Percentiles rank a stretch among this genome's conserved stretches.
phyloP scores from a whole-genome alignment of 192 early-diverging fungal species.

The Phycomyces blakesleeanus region DNA sequence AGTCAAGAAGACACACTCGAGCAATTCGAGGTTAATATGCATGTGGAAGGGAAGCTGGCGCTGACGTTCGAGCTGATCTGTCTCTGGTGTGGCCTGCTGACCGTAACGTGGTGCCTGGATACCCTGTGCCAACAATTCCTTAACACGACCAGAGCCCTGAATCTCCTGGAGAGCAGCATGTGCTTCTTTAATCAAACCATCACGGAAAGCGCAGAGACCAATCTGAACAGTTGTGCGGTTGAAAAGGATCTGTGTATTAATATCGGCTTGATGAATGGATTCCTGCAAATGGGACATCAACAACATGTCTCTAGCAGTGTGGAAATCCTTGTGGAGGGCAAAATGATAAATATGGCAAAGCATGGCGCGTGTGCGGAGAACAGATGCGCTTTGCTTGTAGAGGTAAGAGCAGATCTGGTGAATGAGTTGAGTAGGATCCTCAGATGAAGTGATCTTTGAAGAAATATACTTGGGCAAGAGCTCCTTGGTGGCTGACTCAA shows the following conservation, averaged over 20 bases:
- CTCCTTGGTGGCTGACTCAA: conserved; percentile 53
- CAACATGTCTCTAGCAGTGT: conserved; percentile 89
- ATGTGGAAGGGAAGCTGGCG: conserved; percentile 99
- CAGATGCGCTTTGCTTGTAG: conserved; percentile 80
- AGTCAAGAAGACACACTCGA: conserved; percentile 95
- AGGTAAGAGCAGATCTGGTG: conserved; percentile 82
- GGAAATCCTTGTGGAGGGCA: conserved; percentile 94
- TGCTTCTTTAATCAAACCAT: conserved; percentile 86
- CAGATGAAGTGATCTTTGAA: conserved; percentile 47
- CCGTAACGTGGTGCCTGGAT: conserved; percentile 62
- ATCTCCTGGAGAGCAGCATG: conserved; percentile 88
- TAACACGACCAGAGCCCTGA: conserved; percentile 74
- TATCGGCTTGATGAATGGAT: conserved; percentile 80
- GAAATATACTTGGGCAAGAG: conserved; percentile 41
- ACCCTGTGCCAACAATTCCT: conserved; percentile 92
- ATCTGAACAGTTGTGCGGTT: conserved; percentile 96
- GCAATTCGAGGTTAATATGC: conserved; percentile 97
- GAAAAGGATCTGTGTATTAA: conserved; percentile 91
- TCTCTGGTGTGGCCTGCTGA: conserved; percentile 77
- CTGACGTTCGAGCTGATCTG: conserved; percentile 90
- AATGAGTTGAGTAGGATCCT: conserved; percentile 61
- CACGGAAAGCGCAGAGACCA: conserved; percentile 94
- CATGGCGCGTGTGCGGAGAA: conserved; percentile 89
- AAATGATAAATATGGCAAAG: conserved; percentile 97
- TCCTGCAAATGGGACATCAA: conserved; percentile 99